Base-by-base conservation (phyloP, 768 basidiomycete genomes). In the Artomyces pyxidatus region DNA sequence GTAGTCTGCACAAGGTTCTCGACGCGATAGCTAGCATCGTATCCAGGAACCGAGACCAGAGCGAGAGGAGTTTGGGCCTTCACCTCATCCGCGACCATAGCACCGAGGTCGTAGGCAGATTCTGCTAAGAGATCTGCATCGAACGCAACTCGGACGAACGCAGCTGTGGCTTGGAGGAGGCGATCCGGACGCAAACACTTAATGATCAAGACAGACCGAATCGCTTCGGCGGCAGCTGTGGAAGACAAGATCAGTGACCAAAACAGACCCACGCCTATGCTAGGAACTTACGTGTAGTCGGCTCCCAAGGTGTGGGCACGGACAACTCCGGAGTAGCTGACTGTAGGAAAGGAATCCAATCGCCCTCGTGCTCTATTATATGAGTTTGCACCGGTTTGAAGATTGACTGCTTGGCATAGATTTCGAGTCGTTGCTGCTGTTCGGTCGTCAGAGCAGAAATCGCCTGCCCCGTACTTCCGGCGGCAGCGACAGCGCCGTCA, bases 21-120 rank as follows among this genome's bases (percentile, higher is more conserved):
- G 32, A 96, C 89, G 42, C 88, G 81, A 65, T 94, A 98, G 65
- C 93, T 95, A n/a, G 96, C 96, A 63, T 99, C 96, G 61, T 96
- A 95, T 14, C 96, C 96, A 2, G 90, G 82, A 3, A 99, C 92
- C 6, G 95, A 97, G 26, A 93, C 80, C 42, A 99, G 71, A 3
- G 92, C 88, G 22, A 98, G 70, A 1, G 96, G 94, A 0, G 90
- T 90, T 3, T 78, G 74, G 2, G 92, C 76, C 3, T 78, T 74
- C 27, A 93, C 78, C 62, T 98, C 92, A 58, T 86, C 76, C 6
- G 73, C 57, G 23, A 97, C 90, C 71, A 97, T 85, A 8, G 67
- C 64, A 17, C 76, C 75, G 23, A 99, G 78, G 47, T 93, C 86
- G 62, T 83, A 89, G 39, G 72, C 76, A 1, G 90, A 76, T 62